Base-by-base conservation (phyloP, 208 protist genomes). In the Acanthamoeba lenticulata region DNA sequence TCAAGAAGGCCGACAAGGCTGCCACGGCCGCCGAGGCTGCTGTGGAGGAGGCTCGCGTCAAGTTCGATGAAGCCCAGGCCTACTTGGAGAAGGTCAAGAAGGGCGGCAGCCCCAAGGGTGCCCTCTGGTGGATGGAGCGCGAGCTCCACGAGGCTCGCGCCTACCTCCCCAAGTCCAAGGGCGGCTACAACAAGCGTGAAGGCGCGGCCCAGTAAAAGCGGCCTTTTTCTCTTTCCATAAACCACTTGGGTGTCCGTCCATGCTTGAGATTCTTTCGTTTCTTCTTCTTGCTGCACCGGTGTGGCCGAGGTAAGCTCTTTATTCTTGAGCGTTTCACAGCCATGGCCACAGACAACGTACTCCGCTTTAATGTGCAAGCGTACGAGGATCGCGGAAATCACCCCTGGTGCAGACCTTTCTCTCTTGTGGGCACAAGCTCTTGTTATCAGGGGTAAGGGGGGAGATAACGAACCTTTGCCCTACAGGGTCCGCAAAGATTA, bases 11-110 rank as follows among this genome's bases (percentile, higher is more conserved):
- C 5, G 65, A 94, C 7, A 91, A 79, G 65, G 91, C 91, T 34
- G 36, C 29, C 17, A 19, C 24, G 32, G 67, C 67, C 19, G 67
- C 67, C 67, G 67, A 77, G 38, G 67, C 67, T 7, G 67, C 67
- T 11, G 67, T 44, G 9, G 67, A 77, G 67, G 79, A 88, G 79
- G 44, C 79, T 5, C 49, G 44, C 42, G 13, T 15, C 17, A 88
- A 60, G 79, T 34, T 88, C 13, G 79, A 55, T 13, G 79, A 88
- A 21, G 79, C 79, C 29, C 13, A 88, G 79, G 79, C 40, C 45
- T 88, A 88, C 45, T 42, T 88, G 7, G n/a, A 88, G 47, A 88
- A 2, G 79, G 79, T 60, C 79, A 88, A 88, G 79, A 88, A 60
- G 45, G 29, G 19, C 32, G 74, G 74, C 34, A 55, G 42, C 38